Conservation (phyloP, 2,329 filamentous ascomycete genomes). For the Colletotrichum sublineola region DNA sequence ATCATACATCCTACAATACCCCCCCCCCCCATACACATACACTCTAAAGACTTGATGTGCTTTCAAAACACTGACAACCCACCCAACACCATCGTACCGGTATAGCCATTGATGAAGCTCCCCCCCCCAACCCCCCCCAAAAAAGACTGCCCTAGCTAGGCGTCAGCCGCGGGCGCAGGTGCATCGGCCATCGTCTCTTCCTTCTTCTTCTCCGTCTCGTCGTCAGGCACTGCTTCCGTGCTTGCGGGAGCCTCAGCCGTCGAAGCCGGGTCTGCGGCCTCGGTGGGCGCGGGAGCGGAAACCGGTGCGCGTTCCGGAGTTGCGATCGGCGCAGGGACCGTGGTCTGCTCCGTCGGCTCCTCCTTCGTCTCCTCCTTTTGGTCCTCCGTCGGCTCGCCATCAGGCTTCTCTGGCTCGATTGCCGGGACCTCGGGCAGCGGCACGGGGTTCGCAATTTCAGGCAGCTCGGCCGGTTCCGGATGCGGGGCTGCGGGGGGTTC, state of each 20-base stretch:
- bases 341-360: not conserved
- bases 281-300: not conserved
- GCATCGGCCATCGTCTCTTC: constrained; percentile 8
- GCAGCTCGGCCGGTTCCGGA: constrained; percentile 31
- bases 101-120: not conserved
- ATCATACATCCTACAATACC: constrained; percentile 5
- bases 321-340: not conserved
- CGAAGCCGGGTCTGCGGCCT: not conserved
- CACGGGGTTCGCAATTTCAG: constrained; percentile 24
- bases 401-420: constrained; percentile 21
- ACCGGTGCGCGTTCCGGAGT: not conserved
- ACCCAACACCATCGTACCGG: constrained; percentile 9
- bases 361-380: not conserved
- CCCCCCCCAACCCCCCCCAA: not conserved
- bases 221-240: not conserved
- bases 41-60: constrained; percentile 4
- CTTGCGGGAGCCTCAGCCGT: not conserved
- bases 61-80: constrained; percentile 12
- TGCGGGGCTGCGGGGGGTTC: constrained; percentile 32
- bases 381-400: not conserved
- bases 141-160: constrained; percentile 15
- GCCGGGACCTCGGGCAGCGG: constrained; percentile 31
- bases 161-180: constrained; percentile 16
- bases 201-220: constrained; percentile 9
- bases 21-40: constrained; percentile 10